Base-by-base conservation (phyloP, 2,329 filamentous ascomycete species). In the Verticillium zaregamsianum region DNA sequence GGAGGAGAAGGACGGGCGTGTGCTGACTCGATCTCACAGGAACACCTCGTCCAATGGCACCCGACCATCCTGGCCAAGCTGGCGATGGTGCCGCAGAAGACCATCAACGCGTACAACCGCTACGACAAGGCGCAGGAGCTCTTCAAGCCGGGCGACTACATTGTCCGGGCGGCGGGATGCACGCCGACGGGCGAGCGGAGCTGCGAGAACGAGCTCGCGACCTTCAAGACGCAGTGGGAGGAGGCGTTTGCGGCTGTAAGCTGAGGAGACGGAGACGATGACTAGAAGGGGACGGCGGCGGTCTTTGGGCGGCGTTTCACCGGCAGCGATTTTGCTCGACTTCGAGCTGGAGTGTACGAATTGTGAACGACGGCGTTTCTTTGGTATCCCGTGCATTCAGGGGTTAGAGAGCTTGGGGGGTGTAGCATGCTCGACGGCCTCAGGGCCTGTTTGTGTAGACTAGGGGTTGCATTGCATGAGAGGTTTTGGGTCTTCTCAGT, bases 31-130 rank as follows among this genome's bases (percentile, higher is more conserved):
- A 17, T 25, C 14, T 65, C 28, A 4, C 28, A 93, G 90, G 91
- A 94, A 76, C 91, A 95, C 72, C 90, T 94, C 67, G 87, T 92
- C 37, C 94, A 97, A 80, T 99, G 95, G 96, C 95, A 99, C 73
- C 93, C 94, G 32, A 99, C 95, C 0, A 90, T 99, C 55, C 85
- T 99, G 12, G 92, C 94, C 40, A 95, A 93, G 72, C 79, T 98
- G 64, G 93, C 91, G 1, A 82, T 99, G 25, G 82, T 99, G n/a
- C 93, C 94, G 2, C 95, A 99, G 76, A 86, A 89, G 59, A 81
- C 84, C 37, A 79, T 99, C 73, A 96, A 96, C 71, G 85, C 91
- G 0, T 98, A 97, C 75, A 88, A 82, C 64, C 76, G 77, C 59
- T 72, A 73, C 52, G 76, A 77, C 25, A 74, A 81, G 62, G 88